A percentile compares a stretch with the other conserved stretches of the same genome.
These are phyloP conservation scores for Dothiorella sarmentorum DNA, from an alignment of 2,329 filamentous ascomycete species.

Conservation along the genomic window DNA sequence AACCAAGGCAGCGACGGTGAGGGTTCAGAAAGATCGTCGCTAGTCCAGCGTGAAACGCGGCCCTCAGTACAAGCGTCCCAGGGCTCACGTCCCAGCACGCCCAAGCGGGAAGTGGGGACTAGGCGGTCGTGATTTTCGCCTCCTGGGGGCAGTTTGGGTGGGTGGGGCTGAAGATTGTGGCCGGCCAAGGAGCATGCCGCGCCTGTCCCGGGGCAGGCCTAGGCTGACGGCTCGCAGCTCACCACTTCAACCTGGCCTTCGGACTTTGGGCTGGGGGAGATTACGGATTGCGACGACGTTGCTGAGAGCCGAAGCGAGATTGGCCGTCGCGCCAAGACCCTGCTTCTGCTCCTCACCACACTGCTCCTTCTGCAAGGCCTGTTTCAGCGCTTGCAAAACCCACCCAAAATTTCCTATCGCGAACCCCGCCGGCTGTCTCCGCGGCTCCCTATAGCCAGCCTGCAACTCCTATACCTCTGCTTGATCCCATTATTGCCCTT, in stretches of 20 bases:
- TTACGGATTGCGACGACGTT: constrained; percentile 11
- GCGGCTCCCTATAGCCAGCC: not conserved
- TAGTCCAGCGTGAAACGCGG: constrained; percentile 14
- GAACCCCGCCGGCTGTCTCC: not conserved
- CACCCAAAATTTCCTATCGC: constrained; percentile 2
- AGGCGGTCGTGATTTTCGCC: not conserved
- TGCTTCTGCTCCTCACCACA: constrained; percentile 13
- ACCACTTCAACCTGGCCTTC: not conserved
- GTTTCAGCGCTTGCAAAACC: constrained; percentile 12
- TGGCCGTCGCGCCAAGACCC: constrained; percentile 14
- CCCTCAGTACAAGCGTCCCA: constrained; percentile 10
- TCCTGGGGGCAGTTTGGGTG: not conserved
- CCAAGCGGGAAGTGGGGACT: constrained; percentile 12
- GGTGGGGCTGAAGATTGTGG: not conserved
- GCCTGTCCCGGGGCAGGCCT: not conserved
- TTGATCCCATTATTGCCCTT: not conserved
- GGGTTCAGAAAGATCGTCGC: constrained; percentile 6
- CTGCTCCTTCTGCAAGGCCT: constrained; percentile 6
- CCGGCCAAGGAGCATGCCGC: not conserved
- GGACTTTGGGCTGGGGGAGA: constrained; percentile 17
- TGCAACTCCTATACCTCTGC: not conserved
- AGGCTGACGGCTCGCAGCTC: constrained; percentile 9
- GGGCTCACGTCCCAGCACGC: constrained; percentile 12
- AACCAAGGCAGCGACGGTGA: constrained; percentile 3
- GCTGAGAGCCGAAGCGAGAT: constrained; percentile 15